A percentile compares a stretch with the other conserved stretches of the same genome.
These are phyloP conservation scores for Cercospora berteroae DNA, from an alignment of 2,329 filamentous ascomycete genomes.

Conservation along the genomic window DNA sequence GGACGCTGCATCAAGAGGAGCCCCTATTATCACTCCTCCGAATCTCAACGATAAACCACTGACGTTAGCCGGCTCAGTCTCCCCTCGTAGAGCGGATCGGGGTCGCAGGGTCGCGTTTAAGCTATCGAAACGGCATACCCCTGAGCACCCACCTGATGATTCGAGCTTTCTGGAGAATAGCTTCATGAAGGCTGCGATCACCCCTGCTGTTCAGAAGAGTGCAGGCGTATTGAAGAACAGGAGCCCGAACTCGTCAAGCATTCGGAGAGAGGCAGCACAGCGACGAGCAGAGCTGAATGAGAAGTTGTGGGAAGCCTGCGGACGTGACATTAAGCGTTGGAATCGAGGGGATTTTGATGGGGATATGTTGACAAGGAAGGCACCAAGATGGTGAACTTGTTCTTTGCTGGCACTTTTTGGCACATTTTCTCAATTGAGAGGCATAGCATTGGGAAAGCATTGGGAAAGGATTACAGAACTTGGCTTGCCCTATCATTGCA, in stretches of 20 bases:
- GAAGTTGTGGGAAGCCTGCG: constrained; percentile 36
- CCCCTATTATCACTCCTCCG: constrained; percentile 31
- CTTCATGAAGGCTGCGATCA: constrained; percentile 12
- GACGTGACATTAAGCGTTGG: constrained; percentile 35
- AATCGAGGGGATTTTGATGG: constrained; percentile 39
- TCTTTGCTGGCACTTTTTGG: not conserved
- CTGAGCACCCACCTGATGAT: constrained; percentile 2
- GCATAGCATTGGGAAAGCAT: not conserved
- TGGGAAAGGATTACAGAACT: not conserved
- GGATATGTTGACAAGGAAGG: constrained; percentile 31
- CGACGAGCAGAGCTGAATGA: constrained; percentile 25
- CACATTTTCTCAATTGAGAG: not conserved
- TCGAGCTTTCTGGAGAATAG: constrained; percentile 12
- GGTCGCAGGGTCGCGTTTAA: not conserved
- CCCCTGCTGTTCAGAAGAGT: not conserved
- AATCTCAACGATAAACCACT: constrained; percentile 28
- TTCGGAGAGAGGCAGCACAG: constrained; percentile 15
- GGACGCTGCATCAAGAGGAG: constrained; percentile 21
- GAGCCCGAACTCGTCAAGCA: not conserved
- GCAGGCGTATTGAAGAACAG: not conserved
- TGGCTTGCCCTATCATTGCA: not conserved
- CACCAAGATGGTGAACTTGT: constrained; percentile 31
- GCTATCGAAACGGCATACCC: constrained; percentile 3
- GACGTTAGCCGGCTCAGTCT: constrained; percentile 31
- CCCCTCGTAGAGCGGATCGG: constrained; percentile 27